Evolutionary conservation across 2,329 filamentous ascomycete species (phyloP), one percentile per base, ranked within the genome.

Genomic region (Fusarium tanahbumbuense): DNA sequence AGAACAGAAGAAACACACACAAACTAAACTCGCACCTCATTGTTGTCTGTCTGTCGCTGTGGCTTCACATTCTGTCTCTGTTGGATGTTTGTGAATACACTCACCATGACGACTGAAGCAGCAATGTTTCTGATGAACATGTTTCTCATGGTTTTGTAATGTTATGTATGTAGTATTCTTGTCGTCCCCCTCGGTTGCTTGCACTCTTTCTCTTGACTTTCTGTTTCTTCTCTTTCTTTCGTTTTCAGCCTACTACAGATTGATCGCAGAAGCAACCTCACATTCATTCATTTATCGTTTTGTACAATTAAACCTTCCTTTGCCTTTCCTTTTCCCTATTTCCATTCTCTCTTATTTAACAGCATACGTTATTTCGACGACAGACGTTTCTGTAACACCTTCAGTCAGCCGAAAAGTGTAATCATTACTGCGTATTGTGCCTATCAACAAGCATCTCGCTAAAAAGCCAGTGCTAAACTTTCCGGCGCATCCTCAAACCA

Each of bases 41-140:
- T 40, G 48, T 20, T 5, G 22, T 30, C 28, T 30, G 28, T 32
- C 6, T 20, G 40, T 65, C 52, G 62, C 49, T 46, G 27, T 63
- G 44, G 44, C 42, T 58, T 54, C 62, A 67, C 44, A 46, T 56
- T 56, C 44, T 56, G 32, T 56, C 32, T 52, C 48, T 52, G 48
- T 27, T 52, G 48, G 22, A 30, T 30, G 42, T 34, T 34, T 58
- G 48, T 70, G 46, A 59, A 70, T 53, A 54, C 34, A 37, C 32
- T 70, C 61, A 70, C 67, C 67, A 64, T 60, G 63, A 58, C 67
- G 67, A 70, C 67, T 60, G 13, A 52, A 52, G 48, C 32, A 27
- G 18, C 6, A 30, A 32, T 50, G 47, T 50, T 25, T 50, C 30
- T 50, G 20, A 13, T 10, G 12, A 16, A 13, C 28, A 10, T 32